phyloP scores from a whole-genome alignment of 345 rosid species.

The Rhodamnia rubescens region DNA sequence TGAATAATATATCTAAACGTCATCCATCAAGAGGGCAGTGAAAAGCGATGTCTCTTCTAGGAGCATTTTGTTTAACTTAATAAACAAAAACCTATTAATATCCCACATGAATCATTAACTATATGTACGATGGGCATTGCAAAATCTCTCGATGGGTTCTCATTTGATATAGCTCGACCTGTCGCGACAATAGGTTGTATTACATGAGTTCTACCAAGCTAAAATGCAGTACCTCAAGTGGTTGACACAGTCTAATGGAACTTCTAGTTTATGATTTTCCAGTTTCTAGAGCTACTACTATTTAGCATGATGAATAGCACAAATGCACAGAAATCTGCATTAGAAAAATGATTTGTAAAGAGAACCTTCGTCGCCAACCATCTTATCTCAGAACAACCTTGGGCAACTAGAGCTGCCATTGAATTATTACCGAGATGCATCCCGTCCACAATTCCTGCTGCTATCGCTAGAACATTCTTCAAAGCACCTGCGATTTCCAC shows the following conservation, averaged over 20 bases:
- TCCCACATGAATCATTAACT: not conserved
- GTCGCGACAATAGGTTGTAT: not conserved
- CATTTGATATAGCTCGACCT: not conserved
- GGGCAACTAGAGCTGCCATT: conserved; percentile 95
- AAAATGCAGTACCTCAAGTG: not conserved
- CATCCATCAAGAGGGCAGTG: not conserved
- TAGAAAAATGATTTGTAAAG: not conserved
- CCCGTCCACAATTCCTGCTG: conserved; percentile 93
- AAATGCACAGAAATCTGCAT: not conserved
- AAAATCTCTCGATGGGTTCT: not conserved
- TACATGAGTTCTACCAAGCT: not conserved
- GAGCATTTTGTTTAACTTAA: not conserved
- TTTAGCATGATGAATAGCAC: not conserved
- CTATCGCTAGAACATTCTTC: conserved; percentile 89
- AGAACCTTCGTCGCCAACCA: conserved; percentile 84
- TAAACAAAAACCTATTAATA: not conserved
- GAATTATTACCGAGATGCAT: conserved; percentile 93
- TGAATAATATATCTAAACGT: not conserved
- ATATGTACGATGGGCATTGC: not conserved
- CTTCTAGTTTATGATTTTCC: not conserved
- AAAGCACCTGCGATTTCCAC: conserved; percentile 96
- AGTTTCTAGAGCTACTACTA: not conserved
- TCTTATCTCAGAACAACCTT: conserved; percentile 92
- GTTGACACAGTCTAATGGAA: not conserved
- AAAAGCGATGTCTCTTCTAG: not conserved